Conservation (phyloP, 163 green algal genomes). For the Chlorella variabilis region DNA sequence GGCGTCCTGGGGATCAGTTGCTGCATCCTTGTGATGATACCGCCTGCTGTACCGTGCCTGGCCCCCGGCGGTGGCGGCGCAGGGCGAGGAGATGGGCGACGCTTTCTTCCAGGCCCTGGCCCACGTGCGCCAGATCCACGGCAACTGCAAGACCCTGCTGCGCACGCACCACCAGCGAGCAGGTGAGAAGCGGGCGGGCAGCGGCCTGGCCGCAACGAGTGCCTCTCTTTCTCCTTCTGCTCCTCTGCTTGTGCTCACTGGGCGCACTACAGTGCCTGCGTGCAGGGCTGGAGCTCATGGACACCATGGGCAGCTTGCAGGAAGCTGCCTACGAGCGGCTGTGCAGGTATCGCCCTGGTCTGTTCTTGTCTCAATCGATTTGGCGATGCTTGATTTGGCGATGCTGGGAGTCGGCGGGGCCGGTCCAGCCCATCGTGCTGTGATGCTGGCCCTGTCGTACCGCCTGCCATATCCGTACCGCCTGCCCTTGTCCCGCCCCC, state of each 20-base stretch:
- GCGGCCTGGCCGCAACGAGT: not conserved
- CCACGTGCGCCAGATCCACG: slow-evolving; percentile 88
- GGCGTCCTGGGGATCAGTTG: not conserved
- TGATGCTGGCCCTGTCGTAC: not conserved
- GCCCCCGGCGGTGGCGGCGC: no score
- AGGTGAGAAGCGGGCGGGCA: not conserved
- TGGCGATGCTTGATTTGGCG: no score
- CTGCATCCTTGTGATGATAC: no score
- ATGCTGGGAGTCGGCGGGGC: no score
- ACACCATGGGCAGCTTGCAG: slow-evolving; percentile 92
- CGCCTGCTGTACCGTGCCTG: no score
- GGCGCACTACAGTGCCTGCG: not conserved
- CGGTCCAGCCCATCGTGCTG: not conserved
- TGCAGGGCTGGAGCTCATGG: slow-evolving; percentile 95
- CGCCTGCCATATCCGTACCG: not conserved
- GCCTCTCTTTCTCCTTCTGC: not conserved
- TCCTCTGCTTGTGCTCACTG: not conserved
- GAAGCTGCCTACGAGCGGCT: slow-evolving; percentile 93
- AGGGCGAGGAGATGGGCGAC: slow-evolving; percentile 70
- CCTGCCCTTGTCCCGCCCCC: not conserved
- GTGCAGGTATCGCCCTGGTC: slow-evolving; percentile 70
- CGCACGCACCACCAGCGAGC: slow-evolving; percentile 93
- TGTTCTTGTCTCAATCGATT: no score
- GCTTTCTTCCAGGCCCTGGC: slow-evolving; percentile 90
- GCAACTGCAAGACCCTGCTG: slow-evolving; percentile 92